Base-by-base conservation (phyloP, 305 asterid genomes). In the Solanum hybrid region DNA sequence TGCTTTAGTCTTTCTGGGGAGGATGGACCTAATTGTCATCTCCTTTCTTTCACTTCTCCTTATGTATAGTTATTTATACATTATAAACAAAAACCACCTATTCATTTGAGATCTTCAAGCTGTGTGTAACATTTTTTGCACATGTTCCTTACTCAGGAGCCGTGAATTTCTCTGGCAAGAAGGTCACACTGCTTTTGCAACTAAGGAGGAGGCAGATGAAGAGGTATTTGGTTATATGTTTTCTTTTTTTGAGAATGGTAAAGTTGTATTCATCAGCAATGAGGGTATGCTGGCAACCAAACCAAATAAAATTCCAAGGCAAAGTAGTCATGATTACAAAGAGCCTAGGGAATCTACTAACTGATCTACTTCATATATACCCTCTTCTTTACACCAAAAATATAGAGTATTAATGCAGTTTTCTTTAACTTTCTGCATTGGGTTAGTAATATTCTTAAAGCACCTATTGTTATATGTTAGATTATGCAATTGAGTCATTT, bases 91-190 rank as follows among this genome's bases (percentile, higher is more conserved):
- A 31, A 51, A 51, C 41, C 22, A 51, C 37, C 39, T 84, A 51
- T 31, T 82, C 73, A 41, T 45, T 45, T 39, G 17, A 27, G 87
- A 41, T 41, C 87, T 29, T 83, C 76, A 51, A 27, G 76, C 41
- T 20, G 20, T 51, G 39, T 84, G 39, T 84, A 51, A 51, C 76
- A 83, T 17, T 27, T 83, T 81, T 83, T 38, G 87, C 87, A 13
- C 10, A 32, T 39, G 70, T 81, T 83, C 27, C 73, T 39, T 41
- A 27, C 38, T 89, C 90, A 97, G 99, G 98, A 97, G 99, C 87
- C 98, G 99, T 82, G 99, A 97, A 90, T 97, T 97, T 91, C 97
- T 97, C 79, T 96, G 99, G 99, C 99, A 97, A 90, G 99, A 97
- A 93, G 99, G 99, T 37, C 99, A 97, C 93, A 97, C 99, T 86